These are phyloP conservation scores for bread wheat (Triticum aestivum) DNA, from an alignment of 176 grass and related monocot genomes.

Conservation along the genomic window IWGSC_CS_RefSeq_v2.1 NC_057811.1:213156787-213157286, in stretches of 20 bases:
- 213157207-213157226: neutral
- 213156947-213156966: neutral
- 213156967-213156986: neutral
- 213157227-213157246: neutral
- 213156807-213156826: conserved; percentile 1
- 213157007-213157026: neutral
- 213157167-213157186: neutral
- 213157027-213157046: neutral
- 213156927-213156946: neutral
- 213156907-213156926: neutral
- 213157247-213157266: too few relatives aligned
- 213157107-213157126: neutral
- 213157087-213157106: neutral
- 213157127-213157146: neutral
- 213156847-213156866: neutral
- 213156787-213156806: neutral
- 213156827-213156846: conserved; percentile 16
- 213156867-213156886: neutral
- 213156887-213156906: neutral
- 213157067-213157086: neutral
- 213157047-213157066: neutral
- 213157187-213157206: neutral
- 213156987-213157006: neutral
- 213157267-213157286: too few relatives aligned
- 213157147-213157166: neutral